Conservation (phyloP, 192 early-diverging fungal species). For the Umbelopsis sp. region DNA sequence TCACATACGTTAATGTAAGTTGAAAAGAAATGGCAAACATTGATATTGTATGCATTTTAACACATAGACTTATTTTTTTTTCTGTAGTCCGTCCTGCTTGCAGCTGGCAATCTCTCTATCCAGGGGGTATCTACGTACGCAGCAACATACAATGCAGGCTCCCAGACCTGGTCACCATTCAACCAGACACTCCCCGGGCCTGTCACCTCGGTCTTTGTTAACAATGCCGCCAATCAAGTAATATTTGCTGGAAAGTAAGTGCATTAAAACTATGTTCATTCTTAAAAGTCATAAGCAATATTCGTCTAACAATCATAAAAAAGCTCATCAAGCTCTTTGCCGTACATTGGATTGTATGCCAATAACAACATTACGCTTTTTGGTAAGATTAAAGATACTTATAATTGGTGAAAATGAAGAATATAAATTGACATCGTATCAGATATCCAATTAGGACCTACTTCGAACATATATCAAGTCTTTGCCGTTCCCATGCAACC, state of each 20-base stretch:
- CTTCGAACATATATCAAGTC: slow-evolving; percentile 27
- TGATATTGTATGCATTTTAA: not conserved
- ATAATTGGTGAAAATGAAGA: not conserved
- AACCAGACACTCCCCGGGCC: slow-evolving; percentile 9
- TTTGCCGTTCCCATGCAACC: slow-evolving; percentile 10
- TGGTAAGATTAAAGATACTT: not conserved
- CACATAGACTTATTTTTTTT: not conserved
- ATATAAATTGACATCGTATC: not conserved
- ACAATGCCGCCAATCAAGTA: slow-evolving; percentile 16
- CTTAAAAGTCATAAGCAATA: too few species aligned
- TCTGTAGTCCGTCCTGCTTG: not conserved
- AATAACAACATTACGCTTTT: slow-evolving; percentile 21
- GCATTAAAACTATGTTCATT: not conserved
- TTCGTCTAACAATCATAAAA: too few species aligned
- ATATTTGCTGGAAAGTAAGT: slow-evolving; percentile 47
- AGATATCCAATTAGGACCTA: slow-evolving; percentile 30
- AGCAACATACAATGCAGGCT: slow-evolving; percentile 23
- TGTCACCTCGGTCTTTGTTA: not conserved
- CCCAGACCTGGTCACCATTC: not conserved
- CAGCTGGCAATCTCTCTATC: slow-evolving; percentile 15
- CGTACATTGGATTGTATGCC: slow-evolving; percentile 1
- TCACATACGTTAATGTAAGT: slow-evolving; percentile 39
- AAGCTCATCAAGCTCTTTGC: not conserved
- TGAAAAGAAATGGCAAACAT: not conserved
- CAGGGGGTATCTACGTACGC: slow-evolving; percentile 18